A percentile compares a stretch with the other conserved stretches of the same genome.
These are phyloP conservation scores for Penicillium olsonii DNA, from an alignment of 2,329 filamentous ascomycete species.

Conservation along the genomic window DNA sequence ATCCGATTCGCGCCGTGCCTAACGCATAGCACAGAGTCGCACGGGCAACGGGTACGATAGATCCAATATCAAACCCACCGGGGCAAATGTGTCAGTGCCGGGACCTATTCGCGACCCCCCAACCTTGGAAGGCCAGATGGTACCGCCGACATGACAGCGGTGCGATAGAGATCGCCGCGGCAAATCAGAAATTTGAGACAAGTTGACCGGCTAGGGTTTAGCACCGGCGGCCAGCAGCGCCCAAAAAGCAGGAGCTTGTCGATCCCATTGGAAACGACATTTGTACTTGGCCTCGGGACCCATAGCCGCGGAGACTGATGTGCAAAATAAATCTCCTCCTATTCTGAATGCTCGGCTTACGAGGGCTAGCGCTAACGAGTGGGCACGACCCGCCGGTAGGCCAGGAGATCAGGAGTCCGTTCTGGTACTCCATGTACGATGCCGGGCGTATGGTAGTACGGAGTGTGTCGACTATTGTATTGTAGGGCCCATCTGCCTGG, in stretches of 20 bases:
- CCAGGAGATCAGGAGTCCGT: not conserved
- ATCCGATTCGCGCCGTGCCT: not conserved
- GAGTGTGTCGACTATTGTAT: not conserved
- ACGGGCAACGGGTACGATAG: not conserved
- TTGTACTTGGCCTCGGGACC: not conserved
- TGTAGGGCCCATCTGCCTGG: not conserved
- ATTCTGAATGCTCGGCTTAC: not conserved
- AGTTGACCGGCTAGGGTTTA: not conserved
- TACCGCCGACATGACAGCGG: not conserved
- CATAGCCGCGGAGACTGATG: constrained; percentile 9
- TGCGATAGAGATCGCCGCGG: not conserved
- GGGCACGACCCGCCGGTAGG: not conserved
- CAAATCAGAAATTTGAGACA: constrained; percentile 1
- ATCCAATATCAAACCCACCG: constrained; percentile 7
- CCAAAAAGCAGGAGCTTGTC: constrained; percentile 2
- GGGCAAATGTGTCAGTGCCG: not conserved
- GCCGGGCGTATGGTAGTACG: not conserved
- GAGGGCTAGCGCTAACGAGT: constrained; percentile 5
- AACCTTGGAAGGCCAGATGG: too few species aligned
- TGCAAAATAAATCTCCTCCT: constrained; percentile 14
- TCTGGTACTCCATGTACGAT: too few species aligned
- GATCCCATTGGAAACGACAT: constrained; percentile 4
- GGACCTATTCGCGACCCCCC: not conserved
- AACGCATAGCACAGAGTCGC: not conserved
- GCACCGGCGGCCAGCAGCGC: not conserved